phyloP scores from a whole-genome alignment of 768 basidiomycete genomes.

The Suillus placidus region DNA sequence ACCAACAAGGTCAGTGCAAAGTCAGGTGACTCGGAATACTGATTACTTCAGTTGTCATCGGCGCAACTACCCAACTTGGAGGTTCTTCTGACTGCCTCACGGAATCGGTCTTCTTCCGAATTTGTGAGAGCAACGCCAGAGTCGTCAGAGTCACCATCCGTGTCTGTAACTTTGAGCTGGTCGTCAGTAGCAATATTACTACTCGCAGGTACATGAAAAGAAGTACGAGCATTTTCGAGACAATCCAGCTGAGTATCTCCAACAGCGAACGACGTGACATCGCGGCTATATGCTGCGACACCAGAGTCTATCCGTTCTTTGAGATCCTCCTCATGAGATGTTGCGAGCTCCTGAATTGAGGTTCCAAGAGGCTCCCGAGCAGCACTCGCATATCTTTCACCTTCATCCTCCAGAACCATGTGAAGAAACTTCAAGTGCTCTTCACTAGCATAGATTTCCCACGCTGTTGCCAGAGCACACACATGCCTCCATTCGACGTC shows the following conservation, averaged over 20 bases:
- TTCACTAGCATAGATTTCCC: neutral
- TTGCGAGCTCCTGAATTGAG: neutral
- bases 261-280: neutral
- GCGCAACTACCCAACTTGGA: too few species aligned
- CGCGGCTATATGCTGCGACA: neutral
- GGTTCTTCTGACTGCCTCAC: too few species aligned
- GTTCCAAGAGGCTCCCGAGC: neutral
- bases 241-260: neutral
- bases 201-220: neutral
- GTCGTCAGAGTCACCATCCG: neutral
- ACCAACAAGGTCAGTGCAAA: too few species aligned
- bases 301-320: neutral
- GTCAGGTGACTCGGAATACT: too few species aligned
- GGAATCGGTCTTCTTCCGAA: neutral
- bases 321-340: neutral
- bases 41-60: too few species aligned
- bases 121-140: neutral
- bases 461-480: neutral
- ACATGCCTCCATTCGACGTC: neutral
- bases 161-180: neutral
- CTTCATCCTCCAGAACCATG: neutral
- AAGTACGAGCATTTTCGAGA: neutral
- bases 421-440: neutral
- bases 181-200: neutral
- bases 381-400: neutral